Evolutionary conservation across 2,329 filamentous ascomycete genomes (phyloP), one percentile per base, ranked within the genome.

Genomic region (Stenocarpella maydis): DNA sequence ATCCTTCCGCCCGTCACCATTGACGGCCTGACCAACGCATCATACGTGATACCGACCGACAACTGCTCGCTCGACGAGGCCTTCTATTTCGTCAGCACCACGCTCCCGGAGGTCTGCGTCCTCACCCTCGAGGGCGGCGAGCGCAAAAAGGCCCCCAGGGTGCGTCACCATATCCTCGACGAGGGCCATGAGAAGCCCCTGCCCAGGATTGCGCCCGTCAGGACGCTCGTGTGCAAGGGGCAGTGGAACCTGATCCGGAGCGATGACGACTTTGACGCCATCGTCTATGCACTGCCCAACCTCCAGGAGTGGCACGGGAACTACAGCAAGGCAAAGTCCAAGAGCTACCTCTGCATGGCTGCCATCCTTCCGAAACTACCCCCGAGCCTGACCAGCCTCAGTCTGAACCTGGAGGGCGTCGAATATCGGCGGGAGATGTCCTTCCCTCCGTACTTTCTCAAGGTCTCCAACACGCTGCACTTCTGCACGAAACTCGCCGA

Each of bases 51-150:
- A 8, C 87, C 88, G 0, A 83, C 84, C 12, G 87, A 91, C 74
- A 93, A 93, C 76, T 91, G 90, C 72, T 89, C 90, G 0, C 79
- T 94, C 53, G 88, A 92, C 65, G 90, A 92, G 72, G 89, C 91
- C 1, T 92, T 94, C 72, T 80, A 81, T 63, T 91, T 92, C 70
- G 83, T 93, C 21, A 80, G 83, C 60, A 81, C 81, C 34, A 84
- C 85, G 14, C 88, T 92, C 49, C 86, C 89, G 0, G 83, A 88
- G 65, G 87, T 87, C 1, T 86, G 85, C 71, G 88, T 93, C 45
- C 81, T 94, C 75, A 94, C 91, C 0, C 82, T 94, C 19, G 91
- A 94, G 78, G 92, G 91, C n/a, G 91, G 92, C 4, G 90, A 94
- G 77, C 87, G 91, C 72, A 92, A 91, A 76, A 93, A 92, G 77